Base-by-base conservation (phyloP, 2,329 filamentous ascomycete genomes). In the Colletotrichum echinochloae region DNA sequence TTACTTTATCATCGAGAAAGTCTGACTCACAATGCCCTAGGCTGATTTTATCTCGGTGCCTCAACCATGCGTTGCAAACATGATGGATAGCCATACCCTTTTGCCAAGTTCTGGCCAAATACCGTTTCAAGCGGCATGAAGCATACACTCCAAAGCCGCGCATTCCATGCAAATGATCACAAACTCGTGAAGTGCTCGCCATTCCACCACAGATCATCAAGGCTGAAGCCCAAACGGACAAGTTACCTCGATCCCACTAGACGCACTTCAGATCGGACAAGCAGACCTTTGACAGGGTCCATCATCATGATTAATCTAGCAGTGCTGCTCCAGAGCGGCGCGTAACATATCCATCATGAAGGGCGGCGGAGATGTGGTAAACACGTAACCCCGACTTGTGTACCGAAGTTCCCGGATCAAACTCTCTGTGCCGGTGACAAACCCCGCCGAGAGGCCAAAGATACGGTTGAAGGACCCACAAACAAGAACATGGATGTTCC, bases 311-410 rank as follows among this genome's bases (percentile, higher is more conserved):
- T 8, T 8, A 8, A 41, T 20, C 6, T 20, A 8, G 41, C 8
- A 9, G 7, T n/a, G 7, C 20, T 56, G 11, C 44, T 71, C 54
- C 5, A 71, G 48, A 14, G 54, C 60, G 16, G 60, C 46, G 11
- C 64, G 60, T 2, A 72, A 37, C 67, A 74, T 71, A 12, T 66
- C 65, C 61, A 71, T 62, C 3, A 71, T 41, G 39, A 73, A 71
- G 0, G 71, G 67, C 18, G 67, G 67, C 23, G 61, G 60, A 9
- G 71, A 66, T 2, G 71, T 66, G 4, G 61, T 69, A 55, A 73
- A 69, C 65, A 69, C 60, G 51, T 69, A 70, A 1, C 59, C 71
- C 2, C 71, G 55, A 14, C 71, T 71, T 5, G 71, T 71, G 9
- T 68, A 71, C 37, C 72, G 54, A 12, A 73, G 59, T 54, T 74